These are phyloP conservation scores for Exobasidium cylindrosporum DNA, from an alignment of 1,284 basidiomycete genomes.

Conservation along the genomic window DNA sequence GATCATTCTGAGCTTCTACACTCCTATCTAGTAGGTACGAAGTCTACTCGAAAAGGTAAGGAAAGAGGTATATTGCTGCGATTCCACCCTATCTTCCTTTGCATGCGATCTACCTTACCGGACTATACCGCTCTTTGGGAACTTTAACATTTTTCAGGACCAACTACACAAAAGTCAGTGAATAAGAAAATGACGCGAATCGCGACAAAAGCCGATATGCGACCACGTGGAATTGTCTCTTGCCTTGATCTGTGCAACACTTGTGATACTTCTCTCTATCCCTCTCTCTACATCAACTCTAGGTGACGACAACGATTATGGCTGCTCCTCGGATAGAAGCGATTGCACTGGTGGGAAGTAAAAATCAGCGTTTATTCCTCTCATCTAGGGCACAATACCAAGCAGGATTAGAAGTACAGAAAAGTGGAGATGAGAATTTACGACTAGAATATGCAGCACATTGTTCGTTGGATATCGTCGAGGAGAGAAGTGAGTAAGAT, in stretches of 20 bases:
- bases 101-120: no score
- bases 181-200: no score
- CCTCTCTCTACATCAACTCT: neutral
- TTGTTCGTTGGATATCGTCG: conserved; percentile 5
- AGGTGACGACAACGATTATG: neutral
- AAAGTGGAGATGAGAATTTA: neutral
- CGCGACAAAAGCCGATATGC: no score
- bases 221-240: no score
- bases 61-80: no score
- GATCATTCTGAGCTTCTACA: no score
- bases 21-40: no score
- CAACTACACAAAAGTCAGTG: no score
- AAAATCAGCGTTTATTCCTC: conserved; percentile 5
- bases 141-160: no score
- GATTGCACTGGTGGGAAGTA: conserved; percentile 8
- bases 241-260: neutral
- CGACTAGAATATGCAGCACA: conserved; percentile 12
- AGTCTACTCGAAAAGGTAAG: no score
- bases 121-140: no score
- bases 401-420: neutral
- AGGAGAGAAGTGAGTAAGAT: conserved; percentile 9
- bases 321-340: conserved; percentile 3
- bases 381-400: neutral
- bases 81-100: no score
- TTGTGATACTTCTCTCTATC: neutral